phyloP scores from a whole-genome alignment of 345 rosid species.

The Schrenkiella parvula region DNA sequence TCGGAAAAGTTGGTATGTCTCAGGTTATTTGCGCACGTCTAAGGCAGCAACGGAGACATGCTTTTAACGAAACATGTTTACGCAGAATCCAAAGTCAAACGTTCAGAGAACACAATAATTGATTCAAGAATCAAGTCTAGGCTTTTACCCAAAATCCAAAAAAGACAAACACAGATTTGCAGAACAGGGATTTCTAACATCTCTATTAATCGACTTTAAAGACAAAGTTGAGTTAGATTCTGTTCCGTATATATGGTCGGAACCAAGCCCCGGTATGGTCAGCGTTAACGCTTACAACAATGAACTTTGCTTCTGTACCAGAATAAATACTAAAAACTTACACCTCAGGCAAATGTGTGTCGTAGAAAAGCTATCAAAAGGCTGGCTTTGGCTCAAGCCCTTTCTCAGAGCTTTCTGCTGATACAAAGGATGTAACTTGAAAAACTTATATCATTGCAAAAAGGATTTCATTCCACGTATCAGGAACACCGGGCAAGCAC shows the following conservation, averaged over 20 bases:
- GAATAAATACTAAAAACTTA: constrained; percentile 13
- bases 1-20: neutral
- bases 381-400: constrained; percentile 13
- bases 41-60: neutral
- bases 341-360: constrained; percentile 21
- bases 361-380: constrained; percentile 16
- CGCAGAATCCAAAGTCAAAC: neutral
- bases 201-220: neutral
- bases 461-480: constrained; percentile 69
- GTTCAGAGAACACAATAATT: neutral
- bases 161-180: neutral
- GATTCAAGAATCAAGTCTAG: neutral
- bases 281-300: neutral
- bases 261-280: constrained; percentile 17
- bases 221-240: constrained; percentile 4
- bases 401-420: constrained; percentile 11
- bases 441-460: constrained; percentile 36
- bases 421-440: constrained; percentile 7
- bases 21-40: neutral
- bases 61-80: neutral
- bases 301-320: constrained; percentile 10
- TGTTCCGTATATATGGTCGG: constrained; percentile 15
- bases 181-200: neutral
- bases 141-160: neutral
- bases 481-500: constrained; percentile 80